A percentile compares a stretch with the other conserved stretches of the same genome.
Evolutionary conservation across 2,329 filamentous ascomycete genomes (phyloP).

Genomic region (Neofusicoccum laricinum): DNA sequence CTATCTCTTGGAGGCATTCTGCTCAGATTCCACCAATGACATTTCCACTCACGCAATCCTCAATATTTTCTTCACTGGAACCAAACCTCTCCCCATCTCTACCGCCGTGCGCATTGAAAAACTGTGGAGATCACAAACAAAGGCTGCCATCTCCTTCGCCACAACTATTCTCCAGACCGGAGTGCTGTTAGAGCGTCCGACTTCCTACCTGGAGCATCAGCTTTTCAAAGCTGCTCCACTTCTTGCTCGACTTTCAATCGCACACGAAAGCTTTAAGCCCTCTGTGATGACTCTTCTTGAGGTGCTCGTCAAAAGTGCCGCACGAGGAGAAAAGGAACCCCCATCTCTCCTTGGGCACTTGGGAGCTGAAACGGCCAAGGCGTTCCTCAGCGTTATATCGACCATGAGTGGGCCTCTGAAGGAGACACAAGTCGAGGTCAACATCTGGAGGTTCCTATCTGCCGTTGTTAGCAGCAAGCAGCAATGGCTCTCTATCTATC

Average conservation of each 20-base stretch:
- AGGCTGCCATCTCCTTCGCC: slow-evolving; percentile 63
- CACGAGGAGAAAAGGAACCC: slow-evolving; percentile 64
- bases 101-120: slow-evolving; percentile 39
- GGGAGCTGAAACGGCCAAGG: slow-evolving; percentile 75
- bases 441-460: slow-evolving; percentile 82
- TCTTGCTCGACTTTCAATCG: slow-evolving; percentile 72
- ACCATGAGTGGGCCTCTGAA: slow-evolving; percentile 73
- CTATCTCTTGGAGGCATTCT: slow-evolving; percentile 73
- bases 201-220: slow-evolving; percentile 68
- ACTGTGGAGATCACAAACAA: slow-evolving; percentile 59
- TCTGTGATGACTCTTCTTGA: slow-evolving; percentile 69
- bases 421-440: slow-evolving; percentile 61
- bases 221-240: slow-evolving; percentile 78
- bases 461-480: slow-evolving; percentile 85
- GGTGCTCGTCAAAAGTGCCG: slow-evolving; percentile 68
- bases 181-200: slow-evolving; percentile 60
- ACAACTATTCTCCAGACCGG: slow-evolving; percentile 69
- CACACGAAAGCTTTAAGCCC: slow-evolving; percentile 63
- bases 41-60: slow-evolving; percentile 76
- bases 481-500: slow-evolving; percentile 92
- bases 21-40: slow-evolving; percentile 66
- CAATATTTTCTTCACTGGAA: slow-evolving; percentile 61
- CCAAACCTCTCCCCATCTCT: slow-evolving; percentile 36
- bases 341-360: slow-evolving; percentile 93
- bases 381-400: slow-evolving; percentile 76